Base-by-base conservation (phyloP, 2,329 filamentous ascomycete genomes). In the Claviceps capensis region DNA sequence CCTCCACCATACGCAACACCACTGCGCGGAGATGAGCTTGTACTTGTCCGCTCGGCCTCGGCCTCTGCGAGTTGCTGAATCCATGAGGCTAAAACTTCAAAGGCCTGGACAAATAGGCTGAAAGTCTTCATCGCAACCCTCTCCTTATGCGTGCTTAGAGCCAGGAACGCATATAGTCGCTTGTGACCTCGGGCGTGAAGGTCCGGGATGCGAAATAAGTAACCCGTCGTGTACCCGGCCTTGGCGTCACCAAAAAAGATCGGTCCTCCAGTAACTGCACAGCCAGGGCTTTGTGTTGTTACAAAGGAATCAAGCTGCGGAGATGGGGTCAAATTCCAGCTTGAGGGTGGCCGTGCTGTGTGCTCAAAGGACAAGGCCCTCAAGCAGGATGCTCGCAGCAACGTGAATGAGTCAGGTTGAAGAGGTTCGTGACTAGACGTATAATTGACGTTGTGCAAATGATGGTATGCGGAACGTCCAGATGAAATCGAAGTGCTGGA, bases 131-230 rank as follows among this genome's bases (percentile, higher is more conserved):
- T 82, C 45, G 79, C 79, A 14, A 79, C 67, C 14, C 79, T 74
- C 64, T 85, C 81, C 49, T 78, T 77, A 63, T 84, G 78, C 11
- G 80, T 83, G 62, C 75, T 82, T 47, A 85, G 73, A 2, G 81
- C 80, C 53, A 85, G 65, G 54, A 85, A 79, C 11, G 82, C 82
- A 60, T 85, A 85, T 13, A 84, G 78, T n/a, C 82, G 76, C 64
- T 82, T 81, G 58, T 83, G 78, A 4, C 82, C 82, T 13, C 82
- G 78, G 14, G 82, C 82, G 56, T 83, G 81, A 38, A 83, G 71
- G 61, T 85, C 82, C 6, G 81, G 78, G 43, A 85, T 82, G 26
- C 82, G 81, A 61, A 85, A 85, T 56, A 85, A 82, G 64, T 83
- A 85, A 14, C 81, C 82, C 0, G 81, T 85, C 0, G 82, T 85